These are phyloP conservation scores for Cystofilobasidium macerans DNA, from an alignment of 768 basidiomycete genomes.

Conservation along the genomic window DNA sequence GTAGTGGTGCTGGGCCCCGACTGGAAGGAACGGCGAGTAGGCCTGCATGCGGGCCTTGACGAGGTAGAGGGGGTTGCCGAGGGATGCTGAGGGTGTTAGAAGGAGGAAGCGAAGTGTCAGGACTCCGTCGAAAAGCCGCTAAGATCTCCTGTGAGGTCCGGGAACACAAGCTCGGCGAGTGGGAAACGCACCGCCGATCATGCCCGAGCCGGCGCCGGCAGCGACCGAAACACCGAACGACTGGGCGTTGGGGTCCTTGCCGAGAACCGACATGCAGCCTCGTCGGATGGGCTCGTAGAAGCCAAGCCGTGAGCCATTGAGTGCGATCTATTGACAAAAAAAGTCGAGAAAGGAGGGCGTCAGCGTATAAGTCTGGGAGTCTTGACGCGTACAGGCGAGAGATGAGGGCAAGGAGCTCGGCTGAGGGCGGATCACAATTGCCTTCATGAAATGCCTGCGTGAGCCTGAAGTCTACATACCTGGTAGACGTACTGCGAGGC, in stretches of 20 bases:
- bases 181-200: conserved; percentile 60
- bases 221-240: conserved; percentile 63
- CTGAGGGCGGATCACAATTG: neutral
- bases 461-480: conserved; percentile 47
- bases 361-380: neutral
- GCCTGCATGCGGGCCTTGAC: conserved; percentile 99
- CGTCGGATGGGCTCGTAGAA: conserved; percentile 90
- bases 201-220: conserved; percentile 82
- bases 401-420: neutral
- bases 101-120: neutral
- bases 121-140: too few relatives aligned
- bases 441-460: too few relatives aligned
- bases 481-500: conserved; percentile 70
- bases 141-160: too few relatives aligned
- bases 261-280: conserved; percentile 56
- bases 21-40: conserved; percentile 85
- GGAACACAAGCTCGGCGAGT: too few relatives aligned
- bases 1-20: conserved; percentile 90
- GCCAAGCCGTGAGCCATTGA: conserved; percentile 85
- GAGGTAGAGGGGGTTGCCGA: conserved; percentile 85
- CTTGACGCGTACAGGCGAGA: neutral
- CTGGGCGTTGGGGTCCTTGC: conserved; percentile 54
- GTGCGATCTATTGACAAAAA: conserved; percentile 52
- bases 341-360: neutral
- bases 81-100: conserved; percentile 30